phyloP scores from a whole-genome alignment of 768 basidiomycete genomes.

The Pleurotus citrinopileatus region DNA sequence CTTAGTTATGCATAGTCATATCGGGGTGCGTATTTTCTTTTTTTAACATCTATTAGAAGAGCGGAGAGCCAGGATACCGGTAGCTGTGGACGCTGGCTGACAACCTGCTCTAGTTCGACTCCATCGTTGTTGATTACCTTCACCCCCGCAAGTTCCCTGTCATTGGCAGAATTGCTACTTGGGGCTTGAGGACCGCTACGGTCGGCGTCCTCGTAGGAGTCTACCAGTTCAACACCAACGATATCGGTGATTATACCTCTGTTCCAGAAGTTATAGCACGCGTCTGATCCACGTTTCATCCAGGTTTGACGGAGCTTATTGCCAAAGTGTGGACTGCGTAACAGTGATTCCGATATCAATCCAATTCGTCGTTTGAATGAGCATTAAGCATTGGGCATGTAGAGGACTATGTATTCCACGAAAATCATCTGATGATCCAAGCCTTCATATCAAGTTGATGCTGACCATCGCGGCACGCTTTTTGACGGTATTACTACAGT shows the following conservation, averaged over 20 bases:
- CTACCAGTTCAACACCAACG: conserved; percentile 98
- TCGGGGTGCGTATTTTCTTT: conserved; percentile 62
- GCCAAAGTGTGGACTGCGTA: conserved; percentile 82
- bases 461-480: too few relatives aligned
- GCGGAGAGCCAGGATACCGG: background rate
- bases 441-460: too few relatives aligned
- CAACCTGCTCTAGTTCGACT: conserved; percentile 68
- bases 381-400: too few relatives aligned
- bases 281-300: background rate
- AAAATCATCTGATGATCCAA: too few relatives aligned
- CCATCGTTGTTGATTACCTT: conserved; percentile 81
- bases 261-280: background rate
- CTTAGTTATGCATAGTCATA: conserved; percentile 92
- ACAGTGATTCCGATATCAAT: too few relatives aligned
- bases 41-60: background rate
- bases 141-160: conserved; percentile 93
- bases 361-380: too few relatives aligned
- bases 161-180: conserved; percentile 64
- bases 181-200: conserved; percentile 77
- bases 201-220: conserved; percentile 83
- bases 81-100: too few relatives aligned
- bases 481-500: too few relatives aligned
- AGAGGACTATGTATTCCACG: too few relatives aligned
- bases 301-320: conserved; percentile 88
- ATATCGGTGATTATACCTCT: conserved; percentile 70